phyloP scores from a whole-genome alignment of 2,329 filamentous ascomycete genomes.

The Clonostachys byssicola region DNA sequence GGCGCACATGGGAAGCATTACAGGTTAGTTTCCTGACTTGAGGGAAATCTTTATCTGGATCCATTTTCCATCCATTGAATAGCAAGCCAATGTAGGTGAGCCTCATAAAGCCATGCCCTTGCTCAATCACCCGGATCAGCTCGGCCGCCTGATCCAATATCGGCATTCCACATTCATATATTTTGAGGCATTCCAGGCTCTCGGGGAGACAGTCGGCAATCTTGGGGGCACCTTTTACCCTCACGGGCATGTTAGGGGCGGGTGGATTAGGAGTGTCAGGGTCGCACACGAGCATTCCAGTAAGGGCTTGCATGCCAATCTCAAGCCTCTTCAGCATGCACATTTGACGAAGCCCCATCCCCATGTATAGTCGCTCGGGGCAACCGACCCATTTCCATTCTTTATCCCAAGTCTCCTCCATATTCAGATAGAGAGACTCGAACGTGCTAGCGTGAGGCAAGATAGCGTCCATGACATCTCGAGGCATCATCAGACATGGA shows the following conservation, averaged over 20 bases:
- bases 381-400: neutral
- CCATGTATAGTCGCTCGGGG: neutral
- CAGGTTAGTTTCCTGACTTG: no score
- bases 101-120: no score
- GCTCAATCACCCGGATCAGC: no score
- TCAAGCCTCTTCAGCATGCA: neutral
- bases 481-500: neutral
- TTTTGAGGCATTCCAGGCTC: slow-evolving; percentile 5
- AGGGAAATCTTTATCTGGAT: no score
- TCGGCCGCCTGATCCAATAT: no score
- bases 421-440: slow-evolving; percentile 5
- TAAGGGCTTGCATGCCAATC: neutral
- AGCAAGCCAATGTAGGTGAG: no score
- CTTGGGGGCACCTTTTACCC: neutral
- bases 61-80: no score
- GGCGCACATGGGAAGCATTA: no score
- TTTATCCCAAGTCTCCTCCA: slow-evolving; percentile 3
- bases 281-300: neutral
- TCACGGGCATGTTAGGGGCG: neutral
- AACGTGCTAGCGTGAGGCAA: slow-evolving; percentile 2
- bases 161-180: neutral
- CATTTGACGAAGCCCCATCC: neutral
- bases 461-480: slow-evolving; percentile 3
- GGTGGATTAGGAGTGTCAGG: neutral
- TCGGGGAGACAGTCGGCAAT: slow-evolving; percentile 3